phyloP scores from a whole-genome alignment of 805 yeast species.

The Candida insectorum region DNA sequence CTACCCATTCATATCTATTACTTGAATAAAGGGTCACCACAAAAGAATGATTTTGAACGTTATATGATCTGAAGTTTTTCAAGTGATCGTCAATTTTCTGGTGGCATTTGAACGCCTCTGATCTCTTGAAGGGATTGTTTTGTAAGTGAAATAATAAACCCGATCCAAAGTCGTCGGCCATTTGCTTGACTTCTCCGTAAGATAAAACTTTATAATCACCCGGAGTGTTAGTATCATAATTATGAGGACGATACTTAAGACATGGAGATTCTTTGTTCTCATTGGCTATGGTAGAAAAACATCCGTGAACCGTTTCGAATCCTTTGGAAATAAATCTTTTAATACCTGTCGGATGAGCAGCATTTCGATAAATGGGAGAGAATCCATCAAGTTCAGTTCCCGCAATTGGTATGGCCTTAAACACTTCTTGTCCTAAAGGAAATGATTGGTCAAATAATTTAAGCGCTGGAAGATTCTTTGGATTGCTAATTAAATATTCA shows the following conservation, averaged over 20 bases:
- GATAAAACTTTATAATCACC: constrained; percentile 42
- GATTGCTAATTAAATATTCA: constrained; percentile 11
- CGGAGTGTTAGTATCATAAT: constrained; percentile 26
- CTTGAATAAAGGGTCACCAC: constrained; percentile 30
- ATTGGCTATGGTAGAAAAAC: constrained; percentile 25
- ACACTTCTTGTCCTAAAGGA: constrained; percentile 6
- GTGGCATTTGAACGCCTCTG: constrained; percentile 21
- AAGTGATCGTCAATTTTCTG: constrained; percentile 25
- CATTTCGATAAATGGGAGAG: constrained; percentile 30
- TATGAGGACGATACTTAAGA: constrained; percentile 35
- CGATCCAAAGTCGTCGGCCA: constrained; percentile 50
- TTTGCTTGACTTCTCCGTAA: constrained; percentile 38
- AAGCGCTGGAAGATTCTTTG: constrained; percentile 7
- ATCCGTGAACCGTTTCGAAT: constrained; percentile 35
- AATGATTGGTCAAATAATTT: constrained; percentile 8
- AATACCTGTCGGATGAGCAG: background rate
- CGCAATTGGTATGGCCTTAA: constrained; percentile 7
- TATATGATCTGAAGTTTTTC: constrained; percentile 22
- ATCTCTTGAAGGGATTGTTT: constrained; percentile 19
- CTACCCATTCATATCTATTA: constrained; percentile 36
- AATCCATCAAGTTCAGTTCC: constrained; percentile 21
- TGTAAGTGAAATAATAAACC: constrained; percentile 42
- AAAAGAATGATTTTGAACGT: constrained; percentile 21
- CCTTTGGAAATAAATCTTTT: constrained; percentile 28
- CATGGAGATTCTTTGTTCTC: constrained; percentile 25